A percentile compares a stretch with the other conserved stretches of the same genome.
phyloP scores from a whole-genome alignment of 192 early-diverging fungal species.

The Helicostylum pulchrum region DNA sequence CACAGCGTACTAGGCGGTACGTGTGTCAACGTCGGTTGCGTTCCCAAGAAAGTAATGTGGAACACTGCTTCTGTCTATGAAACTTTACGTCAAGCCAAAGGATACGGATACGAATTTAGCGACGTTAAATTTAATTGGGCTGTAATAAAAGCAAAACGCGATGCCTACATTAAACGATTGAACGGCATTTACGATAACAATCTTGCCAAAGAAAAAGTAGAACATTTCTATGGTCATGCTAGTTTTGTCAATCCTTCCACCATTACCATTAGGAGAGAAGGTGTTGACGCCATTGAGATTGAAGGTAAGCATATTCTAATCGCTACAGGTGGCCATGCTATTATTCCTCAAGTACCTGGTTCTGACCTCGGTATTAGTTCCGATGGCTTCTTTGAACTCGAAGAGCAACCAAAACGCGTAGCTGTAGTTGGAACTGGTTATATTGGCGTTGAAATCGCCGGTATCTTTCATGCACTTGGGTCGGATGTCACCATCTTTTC shows the following conservation, averaged over 20 bases:
- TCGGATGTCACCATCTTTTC: constrained; percentile 79
- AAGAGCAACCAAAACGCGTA: constrained; percentile 84
- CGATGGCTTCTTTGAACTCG: constrained; percentile 93
- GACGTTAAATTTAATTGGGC: constrained; percentile 74
- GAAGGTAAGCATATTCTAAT: constrained; percentile 84
- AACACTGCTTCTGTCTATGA: constrained; percentile 82
- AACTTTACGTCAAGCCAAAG: constrained; percentile 77
- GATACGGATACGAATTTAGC: constrained; percentile 72
- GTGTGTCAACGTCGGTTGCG: constrained; percentile 93
- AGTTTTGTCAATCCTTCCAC: constrained; percentile 75
- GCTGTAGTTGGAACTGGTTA: constrained; percentile 86
- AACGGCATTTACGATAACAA: constrained; percentile 97
- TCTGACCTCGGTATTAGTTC: constrained; percentile 82
- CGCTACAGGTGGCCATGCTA: constrained; percentile 65
- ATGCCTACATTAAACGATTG: constrained; percentile 91
- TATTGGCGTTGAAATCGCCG: constrained; percentile 93
- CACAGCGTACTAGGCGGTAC: constrained; percentile 71
- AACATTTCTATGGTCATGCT: constrained; percentile 80
- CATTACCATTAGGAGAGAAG: constrained; percentile 45
- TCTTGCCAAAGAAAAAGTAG: constrained; percentile 78
- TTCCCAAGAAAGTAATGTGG: constrained; percentile 93
- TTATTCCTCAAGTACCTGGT: constrained; percentile 73
- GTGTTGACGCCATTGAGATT: constrained; percentile 36
- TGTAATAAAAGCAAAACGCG: constrained; percentile 81
- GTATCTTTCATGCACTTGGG: constrained; percentile 85